Evolutionary conservation across 306 rosid species (phyloP), one percentile per base, ranked within the genome.

Genomic region (Trifolium pratense): DNA sequence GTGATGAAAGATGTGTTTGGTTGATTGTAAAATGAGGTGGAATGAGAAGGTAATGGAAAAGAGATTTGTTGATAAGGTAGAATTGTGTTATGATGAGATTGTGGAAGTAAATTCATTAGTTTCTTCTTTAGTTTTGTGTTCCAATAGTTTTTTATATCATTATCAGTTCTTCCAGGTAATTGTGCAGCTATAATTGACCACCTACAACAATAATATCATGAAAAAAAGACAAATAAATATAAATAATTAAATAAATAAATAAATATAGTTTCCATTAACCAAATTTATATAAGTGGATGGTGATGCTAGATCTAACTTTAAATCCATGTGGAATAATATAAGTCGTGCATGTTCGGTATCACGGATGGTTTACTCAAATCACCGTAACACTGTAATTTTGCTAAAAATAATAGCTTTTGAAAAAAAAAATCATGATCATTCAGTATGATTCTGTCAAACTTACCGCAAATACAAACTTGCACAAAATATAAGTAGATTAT

Each of bases 161-260:
- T 93, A 76, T 93, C 98, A 12, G 98, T 93, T 81, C 98, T 86
- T 0, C 98, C 98, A 39, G 97, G 91, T 40, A 93, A 79, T 65
- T 93, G 97, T 64, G 96, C 88, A 14, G 98, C 97, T 74, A 93
- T 93, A 46, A 93, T 87, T 76, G 98, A 93, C 98, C 98, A 93
- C 86, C 98, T 93, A 29, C 32, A 11, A 59, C 56, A 49, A 49
- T 49, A 49, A 49, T 49, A 49, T 59, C 12, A 56, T 56, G 16
- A 56, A 56, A 56, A 56, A 4, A 46, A 29, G 18, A 56, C 37
- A 26, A 16, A n/a, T n/a, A n/a, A n/a, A n/a, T n/a, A n/a, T n/a
- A 48, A 34, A 29, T 29, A 29, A 26, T 4, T 29, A 29, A n/a
- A n/a, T n/a, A n/a, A 4, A n/a, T 43, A 25, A 49, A 26, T 17